Conservation (phyloP, 2,329 filamentous ascomycete species). For the Colletotrichum filicis region DNA sequence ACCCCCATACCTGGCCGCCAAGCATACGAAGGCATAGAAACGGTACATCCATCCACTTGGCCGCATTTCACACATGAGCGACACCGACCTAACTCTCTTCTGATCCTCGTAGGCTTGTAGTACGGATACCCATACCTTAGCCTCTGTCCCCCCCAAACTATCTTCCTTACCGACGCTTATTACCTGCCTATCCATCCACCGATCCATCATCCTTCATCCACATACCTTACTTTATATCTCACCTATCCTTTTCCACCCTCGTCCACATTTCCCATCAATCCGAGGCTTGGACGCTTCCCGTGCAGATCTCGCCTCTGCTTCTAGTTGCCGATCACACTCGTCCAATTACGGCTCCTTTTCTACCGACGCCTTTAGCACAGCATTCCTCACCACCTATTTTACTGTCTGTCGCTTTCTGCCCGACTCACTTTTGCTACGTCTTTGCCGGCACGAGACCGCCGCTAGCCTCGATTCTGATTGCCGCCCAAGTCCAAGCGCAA, state of each 20-base stretch:
- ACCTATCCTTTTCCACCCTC: slow-evolving; percentile 4
- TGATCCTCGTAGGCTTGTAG: slow-evolving; percentile 26
- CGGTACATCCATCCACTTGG: slow-evolving; percentile 18
- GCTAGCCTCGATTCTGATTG: slow-evolving; percentile 3
- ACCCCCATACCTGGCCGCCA: slow-evolving; percentile 28
- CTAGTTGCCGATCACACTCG: slow-evolving; percentile 29
- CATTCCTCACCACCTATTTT: too few species aligned
- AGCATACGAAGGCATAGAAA: slow-evolving; percentile 19
- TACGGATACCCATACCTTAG: not conserved
- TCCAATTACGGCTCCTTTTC: slow-evolving; percentile 20
- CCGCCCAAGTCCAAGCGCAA: slow-evolving; percentile 1
- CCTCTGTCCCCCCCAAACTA: slow-evolving; percentile 3
- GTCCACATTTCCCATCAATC: not conserved
- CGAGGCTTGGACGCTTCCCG: slow-evolving; percentile 16
- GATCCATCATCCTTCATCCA: not conserved
- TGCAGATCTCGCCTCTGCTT: slow-evolving; percentile 25
- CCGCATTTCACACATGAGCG: slow-evolving; percentile 1
- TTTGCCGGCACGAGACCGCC: not conserved
- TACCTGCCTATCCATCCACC: not conserved
- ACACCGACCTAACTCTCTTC: not conserved
- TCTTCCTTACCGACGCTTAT: slow-evolving; percentile 39
- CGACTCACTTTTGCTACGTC: not conserved
- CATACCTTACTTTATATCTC: slow-evolving; percentile 17
- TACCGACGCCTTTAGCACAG: slow-evolving; percentile 1
- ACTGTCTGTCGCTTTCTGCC: slow-evolving; percentile 8